Conservation (phyloP, 108 stramenopile genomes). For the Cyclotella cryptica region DNA sequence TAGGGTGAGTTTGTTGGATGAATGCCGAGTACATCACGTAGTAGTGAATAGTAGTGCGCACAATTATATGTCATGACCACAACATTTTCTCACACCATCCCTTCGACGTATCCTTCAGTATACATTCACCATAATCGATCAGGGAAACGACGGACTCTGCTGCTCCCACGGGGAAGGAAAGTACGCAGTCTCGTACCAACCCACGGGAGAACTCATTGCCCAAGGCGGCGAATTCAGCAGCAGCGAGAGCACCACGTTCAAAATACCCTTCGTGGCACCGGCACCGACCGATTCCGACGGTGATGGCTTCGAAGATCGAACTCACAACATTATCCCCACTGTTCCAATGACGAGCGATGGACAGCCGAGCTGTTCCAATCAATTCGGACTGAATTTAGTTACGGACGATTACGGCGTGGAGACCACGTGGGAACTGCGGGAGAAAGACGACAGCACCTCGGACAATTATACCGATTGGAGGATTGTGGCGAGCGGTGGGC, state of each 20-base stretch:
- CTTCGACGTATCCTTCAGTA: too few species aligned
- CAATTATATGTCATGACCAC: too few species aligned
- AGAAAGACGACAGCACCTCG: slow-evolving; percentile 4
- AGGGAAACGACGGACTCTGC: slow-evolving; percentile 35
- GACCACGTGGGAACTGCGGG: slow-evolving; percentile 48
- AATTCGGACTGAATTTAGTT: slow-evolving; percentile 41
- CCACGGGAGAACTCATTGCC: slow-evolving; percentile 42
- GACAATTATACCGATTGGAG: slow-evolving; percentile 34
- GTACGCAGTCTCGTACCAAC: slow-evolving; percentile 34
- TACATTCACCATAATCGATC: slow-evolving; percentile 48
- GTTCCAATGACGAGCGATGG: slow-evolving; percentile 19
- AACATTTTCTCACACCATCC: background rate
- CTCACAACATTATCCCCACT: slow-evolving; percentile 44
- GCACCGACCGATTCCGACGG: slow-evolving; percentile 18
- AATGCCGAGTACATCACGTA: too few species aligned
- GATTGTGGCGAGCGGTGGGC: slow-evolving; percentile 41
- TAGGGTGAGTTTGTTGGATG: background rate
- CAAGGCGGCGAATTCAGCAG: slow-evolving; percentile 25
- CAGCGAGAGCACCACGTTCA: slow-evolving; percentile 43
- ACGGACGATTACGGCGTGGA: slow-evolving; percentile 58
- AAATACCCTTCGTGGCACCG: slow-evolving; percentile 37
- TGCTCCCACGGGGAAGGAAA: slow-evolving; percentile 33
- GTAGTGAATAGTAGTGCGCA: too few species aligned
- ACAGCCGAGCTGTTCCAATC: slow-evolving; percentile 29
- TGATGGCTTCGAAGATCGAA: slow-evolving; percentile 48